Evolutionary conservation across 495 filamentous ascomycete genomes (phyloP), one percentile per base, ranked within the genome.

Genomic region (Hypomontagnella submonticulosa): DNA sequence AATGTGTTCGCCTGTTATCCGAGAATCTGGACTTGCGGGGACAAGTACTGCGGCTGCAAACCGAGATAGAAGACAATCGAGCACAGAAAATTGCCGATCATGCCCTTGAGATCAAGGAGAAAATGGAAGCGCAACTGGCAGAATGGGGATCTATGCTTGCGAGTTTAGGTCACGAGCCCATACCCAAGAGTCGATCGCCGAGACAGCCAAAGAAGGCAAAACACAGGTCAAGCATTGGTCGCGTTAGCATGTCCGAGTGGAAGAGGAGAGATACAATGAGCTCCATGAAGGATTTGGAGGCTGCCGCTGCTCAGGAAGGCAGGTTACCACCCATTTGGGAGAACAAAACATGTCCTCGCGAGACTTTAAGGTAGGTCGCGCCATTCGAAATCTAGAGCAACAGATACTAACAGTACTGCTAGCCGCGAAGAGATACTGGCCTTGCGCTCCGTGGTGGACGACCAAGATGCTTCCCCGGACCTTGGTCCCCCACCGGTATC

Each of bases 21-120:
- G 96, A 99, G 66, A 98, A 98, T 74, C 87, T 97, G 19, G 85
- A 88, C 0, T 84, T 99, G 0, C 87, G 91, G 48, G 87, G 92
- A 60, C 87, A 93, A 64, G 81, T 95, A 13, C 80, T 96, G 61
- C 87, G 87, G 40, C 78, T 96, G 5, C 85, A 91, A 50, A 85
- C 88, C 50, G 87, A 92, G 47, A 67, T 86, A 40, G 80, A 88
- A 54, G 79, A 81, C 27, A 80, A 71, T 49, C 73, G 71, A 44
- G 73, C 79, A 19, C 76, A 76, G 44, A 77, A 76, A 40, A 74
- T 84, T 36, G 80, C 86, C 48, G 85, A 91, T 54, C 86, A 88
- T 70, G 82, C 92, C 41, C 80, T 86, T 32, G 82, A 84, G 44
- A 84, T 92, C 59, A 92, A 90, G 73, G 78, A 78, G 55, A 88